Percentiles rank a stretch among this genome's conserved stretches.
These are phyloP conservation scores for Rhododendron kiyosumense DNA, from an alignment of 148 eudicot species.

Conservation along the genomic window DNA sequence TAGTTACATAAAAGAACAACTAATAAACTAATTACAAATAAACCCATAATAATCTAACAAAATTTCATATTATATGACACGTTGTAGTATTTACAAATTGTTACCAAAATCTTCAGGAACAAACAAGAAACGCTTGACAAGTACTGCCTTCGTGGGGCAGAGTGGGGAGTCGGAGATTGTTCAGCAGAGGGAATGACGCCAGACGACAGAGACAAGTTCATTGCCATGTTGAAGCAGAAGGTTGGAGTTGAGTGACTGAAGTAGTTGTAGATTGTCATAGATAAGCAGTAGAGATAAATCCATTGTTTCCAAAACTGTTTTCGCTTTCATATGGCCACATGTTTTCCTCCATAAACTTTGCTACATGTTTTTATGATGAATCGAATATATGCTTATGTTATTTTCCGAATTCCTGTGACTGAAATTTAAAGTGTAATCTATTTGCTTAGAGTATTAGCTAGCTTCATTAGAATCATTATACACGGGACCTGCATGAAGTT, in stretches of 20 bases:
- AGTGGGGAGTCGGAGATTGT: slow-evolving; percentile 98
- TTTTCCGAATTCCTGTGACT: not conserved
- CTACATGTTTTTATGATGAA: not conserved
- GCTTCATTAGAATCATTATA: not conserved
- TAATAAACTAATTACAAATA: too few relatives aligned
- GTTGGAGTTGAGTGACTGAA: slow-evolving; percentile 29
- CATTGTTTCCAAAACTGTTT: not conserved
- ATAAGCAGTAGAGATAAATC: not conserved
- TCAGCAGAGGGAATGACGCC: slow-evolving; percentile 78
- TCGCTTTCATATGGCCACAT: not conserved
- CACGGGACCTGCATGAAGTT: not conserved
- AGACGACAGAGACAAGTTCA: slow-evolving; percentile 65
- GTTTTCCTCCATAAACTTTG: not conserved
- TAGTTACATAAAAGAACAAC: too few relatives aligned
- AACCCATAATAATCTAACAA: too few relatives aligned
- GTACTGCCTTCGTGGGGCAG: slow-evolving; percentile 90
- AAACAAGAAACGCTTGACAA: slow-evolving; percentile 72
- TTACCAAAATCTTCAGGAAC: slow-evolving; percentile 47
- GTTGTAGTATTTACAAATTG: not conserved
- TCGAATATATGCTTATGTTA: not conserved
- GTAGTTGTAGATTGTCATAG: not conserved
- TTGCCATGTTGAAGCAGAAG: slow-evolving; percentile 69
- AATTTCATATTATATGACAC: not conserved
- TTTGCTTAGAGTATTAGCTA: not conserved
- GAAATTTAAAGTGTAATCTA: not conserved